phyloP scores from a whole-genome alignment of 352 stramenopile species.

The Pythium dissimile region DNA sequence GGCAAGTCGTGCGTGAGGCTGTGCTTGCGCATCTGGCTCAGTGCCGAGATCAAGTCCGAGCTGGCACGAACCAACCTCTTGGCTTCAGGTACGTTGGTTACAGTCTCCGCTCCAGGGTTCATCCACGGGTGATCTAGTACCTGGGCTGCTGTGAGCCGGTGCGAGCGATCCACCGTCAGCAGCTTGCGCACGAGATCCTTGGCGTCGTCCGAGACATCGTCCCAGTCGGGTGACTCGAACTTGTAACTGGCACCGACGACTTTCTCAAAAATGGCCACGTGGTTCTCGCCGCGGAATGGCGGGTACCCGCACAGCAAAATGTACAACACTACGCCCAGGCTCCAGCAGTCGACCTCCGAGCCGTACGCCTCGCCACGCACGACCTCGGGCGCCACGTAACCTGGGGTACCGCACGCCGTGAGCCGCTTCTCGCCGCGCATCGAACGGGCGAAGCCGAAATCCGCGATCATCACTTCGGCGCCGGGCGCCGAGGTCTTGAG shows the following conservation, averaged over 20 bases:
- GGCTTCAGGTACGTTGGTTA: conserved; percentile 27
- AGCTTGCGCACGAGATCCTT: conserved; percentile 95
- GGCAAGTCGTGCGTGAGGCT: conserved; percentile 61
- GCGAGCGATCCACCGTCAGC: conserved; percentile 85
- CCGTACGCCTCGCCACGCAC: conserved; percentile 86
- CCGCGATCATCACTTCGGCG: conserved; percentile 81
- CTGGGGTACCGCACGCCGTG: conserved; percentile 80
- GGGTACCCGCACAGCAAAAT: conserved; percentile 93
- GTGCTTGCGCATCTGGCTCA: conserved; percentile 77
- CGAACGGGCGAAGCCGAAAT: conserved; percentile 86
- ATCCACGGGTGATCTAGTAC: conserved; percentile 85
- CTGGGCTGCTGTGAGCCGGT: conserved; percentile 61
- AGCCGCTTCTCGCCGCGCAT: conserved; percentile 50
- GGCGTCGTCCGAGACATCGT: conserved; percentile 90
- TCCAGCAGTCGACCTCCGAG: conserved; percentile 92
- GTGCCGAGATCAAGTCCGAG: conserved; percentile 60
- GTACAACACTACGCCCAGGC: conserved; percentile 92
- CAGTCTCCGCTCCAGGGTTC: conserved; percentile 25
- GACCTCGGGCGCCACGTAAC: conserved; percentile 94
- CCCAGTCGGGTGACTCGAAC: conserved; percentile 92
- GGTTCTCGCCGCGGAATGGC: conserved; percentile 74
- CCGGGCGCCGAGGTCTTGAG: conserved; percentile 75
- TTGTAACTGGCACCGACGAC: conserved; percentile 86
- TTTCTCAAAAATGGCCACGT: conserved; percentile 66
- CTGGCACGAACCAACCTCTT: conserved; percentile 25